A percentile compares a stretch with the other conserved stretches of the same genome.
Conservation (phyloP, 169 alveolate genomes). For the Plasmodium blacklocki region DNA sequence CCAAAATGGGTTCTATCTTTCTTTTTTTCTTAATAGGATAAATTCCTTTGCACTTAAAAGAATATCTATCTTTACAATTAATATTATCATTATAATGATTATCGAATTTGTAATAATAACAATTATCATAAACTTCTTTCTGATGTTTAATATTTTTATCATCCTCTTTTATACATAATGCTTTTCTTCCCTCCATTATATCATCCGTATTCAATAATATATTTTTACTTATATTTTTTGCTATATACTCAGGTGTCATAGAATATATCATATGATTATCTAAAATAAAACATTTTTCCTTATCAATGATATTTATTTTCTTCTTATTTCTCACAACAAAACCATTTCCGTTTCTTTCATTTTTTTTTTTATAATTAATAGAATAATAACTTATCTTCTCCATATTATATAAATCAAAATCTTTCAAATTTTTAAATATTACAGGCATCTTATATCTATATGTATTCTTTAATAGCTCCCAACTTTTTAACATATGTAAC, state of each 20-base stretch:
- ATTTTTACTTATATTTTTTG: constrained; percentile 23
- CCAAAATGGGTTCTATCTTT: background rate
- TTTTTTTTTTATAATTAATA: constrained; percentile 26
- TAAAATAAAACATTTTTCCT: constrained; percentile 33
- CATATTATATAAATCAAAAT: constrained; percentile 25
- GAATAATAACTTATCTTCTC: constrained; percentile 27
- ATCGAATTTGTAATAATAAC: no score
- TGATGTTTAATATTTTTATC: no score
- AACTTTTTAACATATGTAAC: constrained; percentile 27
- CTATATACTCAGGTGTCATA: constrained; percentile 61
- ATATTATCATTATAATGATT: background rate
- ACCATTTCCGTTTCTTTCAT: background rate
- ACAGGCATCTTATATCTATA: constrained; percentile 54
- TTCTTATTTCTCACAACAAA: constrained; percentile 23
- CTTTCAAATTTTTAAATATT: constrained; percentile 27
- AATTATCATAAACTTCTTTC: no score
- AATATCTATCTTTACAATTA: background rate
- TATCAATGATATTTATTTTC: constrained; percentile 3
- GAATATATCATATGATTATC: constrained; percentile 68
- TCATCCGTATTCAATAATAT: background rate
- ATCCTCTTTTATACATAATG: no score
- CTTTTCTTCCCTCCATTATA: background rate
- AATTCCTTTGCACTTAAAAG: background rate
- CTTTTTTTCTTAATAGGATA: background rate
- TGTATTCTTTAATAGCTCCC: constrained; percentile 42